phyloP scores from a whole-genome alignment of 2,329 filamentous ascomycete species.

The Botrytis tulipae region DNA sequence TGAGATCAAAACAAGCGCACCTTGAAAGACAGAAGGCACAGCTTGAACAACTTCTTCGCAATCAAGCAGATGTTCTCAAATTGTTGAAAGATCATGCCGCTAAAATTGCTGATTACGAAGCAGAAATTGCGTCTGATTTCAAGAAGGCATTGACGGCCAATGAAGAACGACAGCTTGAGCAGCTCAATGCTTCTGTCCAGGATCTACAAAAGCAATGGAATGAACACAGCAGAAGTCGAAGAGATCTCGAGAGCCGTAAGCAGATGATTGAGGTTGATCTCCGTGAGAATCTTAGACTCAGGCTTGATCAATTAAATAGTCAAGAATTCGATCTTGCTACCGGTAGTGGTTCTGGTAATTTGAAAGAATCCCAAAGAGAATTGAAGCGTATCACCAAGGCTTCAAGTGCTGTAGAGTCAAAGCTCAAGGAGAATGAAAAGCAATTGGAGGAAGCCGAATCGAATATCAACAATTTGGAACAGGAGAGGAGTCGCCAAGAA shows the following conservation, averaged over 20 bases:
- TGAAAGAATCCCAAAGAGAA: constrained; percentile 78
- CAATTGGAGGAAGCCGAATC: constrained; percentile 59
- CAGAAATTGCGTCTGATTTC: constrained; percentile 82
- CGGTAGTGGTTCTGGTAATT: constrained; percentile 59
- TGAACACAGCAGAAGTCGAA: constrained; percentile 68
- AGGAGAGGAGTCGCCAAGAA: constrained; percentile 61
- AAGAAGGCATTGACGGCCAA: constrained; percentile 80
- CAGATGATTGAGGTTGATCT: constrained; percentile 82
- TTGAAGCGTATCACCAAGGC: constrained; percentile 73
- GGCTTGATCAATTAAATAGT: constrained; percentile 80
- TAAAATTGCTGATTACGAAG: constrained; percentile 72
- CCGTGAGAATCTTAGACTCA: constrained; percentile 82
- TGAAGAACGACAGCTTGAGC: constrained; percentile 81
- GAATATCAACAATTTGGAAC: constrained; percentile 41
- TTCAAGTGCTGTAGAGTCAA: constrained; percentile 64
- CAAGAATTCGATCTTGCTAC: constrained; percentile 68
- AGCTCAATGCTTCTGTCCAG: constrained; percentile 66
- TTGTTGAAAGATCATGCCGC: constrained; percentile 75
- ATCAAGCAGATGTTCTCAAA: constrained; percentile 67
- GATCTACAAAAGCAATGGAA: constrained; percentile 75
- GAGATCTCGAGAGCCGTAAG: constrained; percentile 78
- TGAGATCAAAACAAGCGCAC: constrained; percentile 71
- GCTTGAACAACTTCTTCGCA: constrained; percentile 65
- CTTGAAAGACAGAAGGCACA: constrained; percentile 71
- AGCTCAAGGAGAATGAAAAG: constrained; percentile 71